Base-by-base conservation (phyloP, 345 rosid genomes). In the Firmiana major region DNA sequence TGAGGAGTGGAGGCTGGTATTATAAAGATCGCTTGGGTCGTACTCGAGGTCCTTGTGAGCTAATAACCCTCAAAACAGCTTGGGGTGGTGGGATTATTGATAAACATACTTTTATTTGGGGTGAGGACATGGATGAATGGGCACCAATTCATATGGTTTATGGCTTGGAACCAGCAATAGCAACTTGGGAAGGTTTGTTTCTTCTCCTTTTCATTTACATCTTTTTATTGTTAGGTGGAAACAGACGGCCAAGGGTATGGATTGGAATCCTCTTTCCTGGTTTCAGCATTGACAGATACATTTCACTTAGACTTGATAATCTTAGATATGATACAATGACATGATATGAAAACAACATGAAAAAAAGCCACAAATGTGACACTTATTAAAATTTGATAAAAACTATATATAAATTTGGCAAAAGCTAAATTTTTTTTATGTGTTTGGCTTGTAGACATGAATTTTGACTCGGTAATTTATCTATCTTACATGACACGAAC, bases 81-180 rank as follows among this genome's bases (percentile, higher is more conserved):
- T 94, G 94, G 89, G 97, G 97, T 85, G 90, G 76, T 73, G 98
- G 97, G 63, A 87, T 94, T 1, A 91, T 94, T 59, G 98, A 94
- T 78, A 94, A 88, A 65, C 85, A 94, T 75, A 94, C 98, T n/a
- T 94, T 94, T 84, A 77, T 94, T 55, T 94, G 97, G 98, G 92
- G 93, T 16, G 94, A 91, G 98, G 98, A 90, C 83, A 86, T 94
- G 94, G 97, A 91, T 82, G 98, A 92, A 83, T 92, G 97, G 98
- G 97, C 91, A 6, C 98, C 98, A 2, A 94, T 94, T 83, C 94
- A 88, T 81, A 94, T 94, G 98, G 81, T 94, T 75, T 92, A 94
- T 67, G 97, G 97, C 85, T 62, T 94, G 86, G 98, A 94, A 79
- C 93, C 83, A 51, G 97, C 98, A 10, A 90, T 94, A 83, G 97